A percentile compares a stretch with the other conserved stretches of the same genome.
phyloP scores from a whole-genome alignment of 768 basidiomycete species.

The Dentipellis fragilis region DNA sequence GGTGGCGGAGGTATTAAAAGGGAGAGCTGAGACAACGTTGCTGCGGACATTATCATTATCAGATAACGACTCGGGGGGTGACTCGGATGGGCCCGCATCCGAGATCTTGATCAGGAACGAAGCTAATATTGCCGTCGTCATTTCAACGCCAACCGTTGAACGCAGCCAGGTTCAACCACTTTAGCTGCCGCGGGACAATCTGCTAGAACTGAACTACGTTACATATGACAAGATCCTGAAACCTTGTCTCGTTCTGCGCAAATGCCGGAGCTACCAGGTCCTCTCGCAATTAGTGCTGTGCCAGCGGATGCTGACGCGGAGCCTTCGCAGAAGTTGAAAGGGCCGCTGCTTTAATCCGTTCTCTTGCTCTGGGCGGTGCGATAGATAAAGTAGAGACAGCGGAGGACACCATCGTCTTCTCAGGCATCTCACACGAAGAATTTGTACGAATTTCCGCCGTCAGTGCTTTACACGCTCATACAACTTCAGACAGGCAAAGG shows the following conservation, averaged over 20 bases:
- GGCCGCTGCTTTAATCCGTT: slow-evolving; percentile 45
- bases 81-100: not conserved
- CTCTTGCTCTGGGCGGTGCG: slow-evolving; percentile 39
- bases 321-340: slow-evolving; percentile 52
- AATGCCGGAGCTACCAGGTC: slow-evolving; percentile 8
- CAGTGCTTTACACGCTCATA: not conserved
- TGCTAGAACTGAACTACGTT: not conserved
- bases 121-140: not conserved
- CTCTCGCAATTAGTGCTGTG: not conserved
- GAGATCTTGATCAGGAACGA: not conserved
- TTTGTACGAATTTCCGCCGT: slow-evolving; percentile 42
- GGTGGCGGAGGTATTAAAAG: too few species aligned
- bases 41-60: too few species aligned
- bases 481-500: slow-evolving; percentile 33
- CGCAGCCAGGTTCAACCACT: not conserved
- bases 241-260: too few species aligned
- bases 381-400: slow-evolving; percentile 47
- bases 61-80: too few species aligned
- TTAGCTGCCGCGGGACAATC: not conserved
- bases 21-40: too few species aligned
- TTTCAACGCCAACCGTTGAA: not conserved
- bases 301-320: too few species aligned
- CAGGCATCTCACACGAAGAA: slow-evolving; percentile 40
- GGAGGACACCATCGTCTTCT: slow-evolving; percentile 56
- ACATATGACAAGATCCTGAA: not conserved